A percentile compares a stretch with the other conserved stretches of the same genome.
phyloP scores from a whole-genome alignment of 768 basidiomycete species.

The Boletus subparvulus region DNA sequence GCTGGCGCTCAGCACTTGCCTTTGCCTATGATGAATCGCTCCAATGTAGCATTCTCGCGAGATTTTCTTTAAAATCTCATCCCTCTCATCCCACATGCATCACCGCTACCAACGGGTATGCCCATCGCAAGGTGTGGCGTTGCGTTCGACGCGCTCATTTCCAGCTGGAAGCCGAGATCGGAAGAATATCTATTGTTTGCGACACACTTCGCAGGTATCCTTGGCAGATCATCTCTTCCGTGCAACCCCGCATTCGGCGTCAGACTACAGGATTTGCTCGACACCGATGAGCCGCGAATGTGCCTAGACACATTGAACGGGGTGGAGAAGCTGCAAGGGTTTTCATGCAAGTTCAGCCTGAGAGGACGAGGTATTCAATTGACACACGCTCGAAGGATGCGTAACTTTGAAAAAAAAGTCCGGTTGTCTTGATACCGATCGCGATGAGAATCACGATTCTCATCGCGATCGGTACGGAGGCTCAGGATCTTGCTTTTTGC shows the following conservation, averaged over 20 bases:
- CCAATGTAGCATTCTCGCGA: background rate
- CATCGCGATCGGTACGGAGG: background rate
- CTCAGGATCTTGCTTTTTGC: background rate
- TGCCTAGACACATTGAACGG: background rate
- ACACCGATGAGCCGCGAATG: background rate
- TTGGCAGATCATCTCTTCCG: background rate
- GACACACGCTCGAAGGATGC: background rate
- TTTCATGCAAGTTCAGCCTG: too few species aligned
- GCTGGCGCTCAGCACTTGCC: too few species aligned
- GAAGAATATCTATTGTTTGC: background rate
- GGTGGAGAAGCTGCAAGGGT: background rate
- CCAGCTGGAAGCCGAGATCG: background rate
- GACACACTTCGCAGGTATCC: background rate
- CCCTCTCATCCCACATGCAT: background rate
- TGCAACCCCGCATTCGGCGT: background rate
- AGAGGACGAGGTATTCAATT: background rate
- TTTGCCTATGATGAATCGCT: too few species aligned
- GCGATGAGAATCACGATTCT: background rate
- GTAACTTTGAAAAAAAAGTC: background rate
- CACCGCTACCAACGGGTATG: background rate
- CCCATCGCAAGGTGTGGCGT: background rate
- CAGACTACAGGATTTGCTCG: background rate
- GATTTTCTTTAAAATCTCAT: background rate
- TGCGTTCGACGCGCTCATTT: background rate
- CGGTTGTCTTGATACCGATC: too few species aligned